A percentile compares a stretch with the other conserved stretches of the same genome.
phyloP scores from a whole-genome alignment of 2,329 filamentous ascomycete species.

The Diaporthe sp. region DNA sequence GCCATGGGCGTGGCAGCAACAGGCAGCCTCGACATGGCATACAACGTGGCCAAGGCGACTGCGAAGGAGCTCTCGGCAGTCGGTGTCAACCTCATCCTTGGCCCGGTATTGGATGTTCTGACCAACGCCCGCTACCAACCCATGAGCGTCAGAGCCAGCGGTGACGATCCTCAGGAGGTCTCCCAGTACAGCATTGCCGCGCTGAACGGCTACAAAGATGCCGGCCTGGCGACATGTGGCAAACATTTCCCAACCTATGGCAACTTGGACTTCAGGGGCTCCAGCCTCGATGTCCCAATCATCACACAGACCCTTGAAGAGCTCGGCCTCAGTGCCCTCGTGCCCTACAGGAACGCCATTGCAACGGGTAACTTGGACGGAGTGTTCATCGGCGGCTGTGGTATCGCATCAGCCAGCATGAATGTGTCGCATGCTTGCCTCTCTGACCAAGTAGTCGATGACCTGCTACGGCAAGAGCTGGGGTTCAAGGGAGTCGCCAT shows the following conservation, averaged over 20 bases:
- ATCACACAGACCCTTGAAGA: slow-evolving; percentile 96
- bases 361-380: slow-evolving; percentile 85
- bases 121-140: slow-evolving; percentile 94
- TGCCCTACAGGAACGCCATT: slow-evolving; percentile 93
- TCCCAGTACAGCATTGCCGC: slow-evolving; percentile 92
- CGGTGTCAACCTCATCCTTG: slow-evolving; percentile 95
- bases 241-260: slow-evolving; percentile 98
- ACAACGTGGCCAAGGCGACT: slow-evolving; percentile 92
- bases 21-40: slow-evolving; percentile 86
- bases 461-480: slow-evolving; percentile 87
- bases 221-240: slow-evolving; percentile 88
- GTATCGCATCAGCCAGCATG: slow-evolving; percentile 90
- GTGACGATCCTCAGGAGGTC: slow-evolving; percentile 95
- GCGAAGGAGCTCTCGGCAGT: slow-evolving; percentile 93
- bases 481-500: slow-evolving; percentile 94
- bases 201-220: slow-evolving; percentile 93
- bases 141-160: slow-evolving; percentile 88
- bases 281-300: slow-evolving; percentile 91
- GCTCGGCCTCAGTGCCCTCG: slow-evolving; percentile 88
- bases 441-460: slow-evolving; percentile 93
- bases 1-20: slow-evolving; percentile 98
- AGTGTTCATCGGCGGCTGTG: slow-evolving; percentile 96
- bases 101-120: slow-evolving; percentile 92
- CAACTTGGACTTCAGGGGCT: slow-evolving; percentile 93
- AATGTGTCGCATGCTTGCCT: slow-evolving; percentile 97